phyloP scores from a whole-genome alignment of 2,329 filamentous ascomycete genomes.

The Pseudogymnoascus sp. region DNA sequence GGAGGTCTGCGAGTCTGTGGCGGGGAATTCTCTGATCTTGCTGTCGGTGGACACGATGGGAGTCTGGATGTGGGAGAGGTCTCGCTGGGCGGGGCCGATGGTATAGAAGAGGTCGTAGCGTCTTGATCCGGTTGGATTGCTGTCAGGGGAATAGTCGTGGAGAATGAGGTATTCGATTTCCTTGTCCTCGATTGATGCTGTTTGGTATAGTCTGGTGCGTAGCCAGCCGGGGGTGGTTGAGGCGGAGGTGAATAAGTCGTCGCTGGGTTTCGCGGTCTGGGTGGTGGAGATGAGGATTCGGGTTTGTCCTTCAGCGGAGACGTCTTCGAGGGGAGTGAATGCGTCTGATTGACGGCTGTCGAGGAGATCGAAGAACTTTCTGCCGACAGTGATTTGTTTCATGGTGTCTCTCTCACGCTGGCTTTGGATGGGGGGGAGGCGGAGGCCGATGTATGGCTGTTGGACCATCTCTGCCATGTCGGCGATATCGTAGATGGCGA shows the following conservation, averaged over 20 bases:
- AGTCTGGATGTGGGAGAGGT: slow-evolving; percentile 52
- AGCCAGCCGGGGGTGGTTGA: slow-evolving; percentile 73
- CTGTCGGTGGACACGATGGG: slow-evolving; percentile 11
- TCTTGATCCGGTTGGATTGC: slow-evolving; percentile 59
- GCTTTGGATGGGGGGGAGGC: slow-evolving; percentile 50
- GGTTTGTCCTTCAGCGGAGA: slow-evolving; percentile 52
- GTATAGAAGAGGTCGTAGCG: slow-evolving; percentile 70
- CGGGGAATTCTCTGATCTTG: slow-evolving; percentile 34
- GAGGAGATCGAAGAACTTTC: slow-evolving; percentile 65
- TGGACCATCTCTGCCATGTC: slow-evolving; percentile 65
- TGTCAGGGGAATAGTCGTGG: slow-evolving; percentile 64
- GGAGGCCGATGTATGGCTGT: slow-evolving; percentile 61
- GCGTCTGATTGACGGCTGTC: slow-evolving; percentile 47
- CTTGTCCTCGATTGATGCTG: slow-evolving; percentile 55
- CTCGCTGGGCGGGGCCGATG: slow-evolving; percentile 68
- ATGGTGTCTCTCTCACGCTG: slow-evolving; percentile 55
- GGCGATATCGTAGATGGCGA: slow-evolving; percentile 76
- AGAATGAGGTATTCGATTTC: slow-evolving; percentile 57
- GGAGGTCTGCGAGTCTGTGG: slow-evolving; percentile 38
- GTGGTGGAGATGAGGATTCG: slow-evolving; percentile 58
- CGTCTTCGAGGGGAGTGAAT: slow-evolving; percentile 54
- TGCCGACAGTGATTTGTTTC: slow-evolving; percentile 60
- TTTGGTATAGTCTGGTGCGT: slow-evolving; percentile 63
- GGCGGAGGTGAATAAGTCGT: slow-evolving; percentile 68
- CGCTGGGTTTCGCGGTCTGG: slow-evolving; percentile 51